Evolutionary conservation across 495 filamentous ascomycete genomes (phyloP), one percentile per base, ranked within the genome.

Genomic region (Penicillium coprophilum): DNA sequence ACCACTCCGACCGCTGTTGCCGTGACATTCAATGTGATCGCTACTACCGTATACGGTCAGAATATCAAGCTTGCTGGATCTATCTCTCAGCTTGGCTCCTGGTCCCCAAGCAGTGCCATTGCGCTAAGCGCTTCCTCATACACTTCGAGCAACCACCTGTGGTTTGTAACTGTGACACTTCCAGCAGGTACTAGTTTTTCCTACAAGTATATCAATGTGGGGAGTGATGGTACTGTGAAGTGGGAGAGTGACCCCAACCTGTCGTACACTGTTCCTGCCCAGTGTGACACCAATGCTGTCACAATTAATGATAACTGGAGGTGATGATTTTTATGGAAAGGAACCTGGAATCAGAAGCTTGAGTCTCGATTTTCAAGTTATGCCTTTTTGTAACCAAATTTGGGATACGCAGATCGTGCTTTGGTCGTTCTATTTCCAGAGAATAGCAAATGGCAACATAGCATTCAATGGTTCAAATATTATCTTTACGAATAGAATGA

Each of bases 161-260:
- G 87, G 87, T 77, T 54, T 43, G 79, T 66, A 1, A 80, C 79
- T 0, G 58, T 87, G 5, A 67, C 63, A 3, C 58, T 89, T 3
- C 66, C 77, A 0, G 77, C 78, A 0, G 85, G 86, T 1, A 69
- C 72, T 41, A 62, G 57, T 7, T 75, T 91, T 28, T 57, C 85
- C 67, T 90, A 90, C 63, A 91, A 90, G 72, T 92, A 82, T 60
- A 82, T 90, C 55, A 78, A 79, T 8, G 72, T 85, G 32, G 71
- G 76, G 46, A 65, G 70, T 3, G 77, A 83, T 63, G 81, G 84
- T 4, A 65, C 66, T 2, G 73, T 87, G 1, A 69, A 58, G 19
- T 89, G 86, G 87, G 86, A 89, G 68, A 73, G 77, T 30, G 83
- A 86, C 64, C 79, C 84, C 0, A 88, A 92, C 62, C 78, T 79